Base-by-base conservation (phyloP, 768 basidiomycete genomes). In the Hygrophoropsis aurantiaca region DNA sequence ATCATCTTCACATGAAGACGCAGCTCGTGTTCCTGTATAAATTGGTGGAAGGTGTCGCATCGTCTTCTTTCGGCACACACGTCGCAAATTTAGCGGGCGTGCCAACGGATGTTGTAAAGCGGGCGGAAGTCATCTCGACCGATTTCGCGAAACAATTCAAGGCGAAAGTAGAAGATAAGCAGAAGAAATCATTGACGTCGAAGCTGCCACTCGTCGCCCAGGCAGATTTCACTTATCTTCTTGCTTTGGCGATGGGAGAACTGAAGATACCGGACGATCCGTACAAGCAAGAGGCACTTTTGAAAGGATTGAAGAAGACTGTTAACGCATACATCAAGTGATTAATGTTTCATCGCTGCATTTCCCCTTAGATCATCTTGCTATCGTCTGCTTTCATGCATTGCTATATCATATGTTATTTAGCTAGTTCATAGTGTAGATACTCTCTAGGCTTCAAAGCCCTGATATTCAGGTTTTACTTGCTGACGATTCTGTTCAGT, bases 11-110 rank as follows among this genome's bases (percentile, higher is more conserved):
- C n/a, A n/a, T n/a, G n/a, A n/a, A n/a, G n/a, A n/a, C n/a, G n/a
- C 56, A 94, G 90, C 83, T 97, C 33, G 80, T 93, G 16, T 98
- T 97, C 74, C 74, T 97, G 16, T 98, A 95, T 74, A 97, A 97
- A 71, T 82, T 98, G 25, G 81, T 94, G 39, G 81, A 85, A 24
- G 90, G 90, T 11, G 84, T 83, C n/a, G 90, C 92, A 0, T 80
- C 83, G 26, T 90, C 87, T 15, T 93, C 92, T 0, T 94, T 94
- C 58, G 93, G 91, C 8, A 93, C 93, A 1, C 93, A 95, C 60
- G 95, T 98, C 35, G 97, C 97, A 23, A 89, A 86, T 55, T 78
- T 99, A 37, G 97, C 95, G 3, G 97, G 95, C 5, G 92, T 98
- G 0, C 93, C 94, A 1, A 61, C 76, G 11, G 74, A 79, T 7